Base-by-base conservation (phyloP, 495 filamentous ascomycete species). In the Monascus purpureus region DNA sequence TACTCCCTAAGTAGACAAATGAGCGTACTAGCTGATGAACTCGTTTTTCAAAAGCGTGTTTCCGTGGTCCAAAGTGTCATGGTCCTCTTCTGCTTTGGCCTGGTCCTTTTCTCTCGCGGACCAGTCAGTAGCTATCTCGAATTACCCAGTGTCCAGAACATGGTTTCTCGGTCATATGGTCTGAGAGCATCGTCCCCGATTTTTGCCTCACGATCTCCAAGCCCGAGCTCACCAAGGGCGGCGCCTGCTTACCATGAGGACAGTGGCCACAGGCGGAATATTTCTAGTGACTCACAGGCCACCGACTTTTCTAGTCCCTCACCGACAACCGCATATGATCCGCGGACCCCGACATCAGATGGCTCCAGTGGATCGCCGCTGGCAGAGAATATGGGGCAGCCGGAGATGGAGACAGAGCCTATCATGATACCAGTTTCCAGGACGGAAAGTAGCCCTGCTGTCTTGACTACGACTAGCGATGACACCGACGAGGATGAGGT, bases 31-130 rank as follows among this genome's bases (percentile, higher is more conserved):
- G 87, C 88, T 13, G 88, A 97, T 40, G 90, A 97, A 52, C 67
- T 97, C 13, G 77, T 94, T 28, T 94, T 90, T 52, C 90, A 96
- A 56, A 93, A 94, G 53, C 73, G 90, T 25, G 86, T 97, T 65
- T 77, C 80, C 14, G 84, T 94, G 39, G 65, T 93, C 25, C 88
- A 95, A 53, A 81, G 76, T 35, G 67, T 90, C 6, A 69, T 96
- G 12, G 72, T 97, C 1, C 70, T 97, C 2, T 71, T 86, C 41
- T 93, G 86, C 44, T 78, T 96, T 25, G 76, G 76, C 0, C 65
- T 97, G 6, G 81, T 90, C 28, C 75, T 97, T 31, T 94, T 97
- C 52, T 68, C 70, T 0, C 56, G 72, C 6, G 53, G 52, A 2
- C 43, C 55, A 13, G 55, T 58, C 31, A 52, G 53, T 33, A 58